Conservation (phyloP, 73 alveolate genomes). For the Stentor coeruleus region DNA sequence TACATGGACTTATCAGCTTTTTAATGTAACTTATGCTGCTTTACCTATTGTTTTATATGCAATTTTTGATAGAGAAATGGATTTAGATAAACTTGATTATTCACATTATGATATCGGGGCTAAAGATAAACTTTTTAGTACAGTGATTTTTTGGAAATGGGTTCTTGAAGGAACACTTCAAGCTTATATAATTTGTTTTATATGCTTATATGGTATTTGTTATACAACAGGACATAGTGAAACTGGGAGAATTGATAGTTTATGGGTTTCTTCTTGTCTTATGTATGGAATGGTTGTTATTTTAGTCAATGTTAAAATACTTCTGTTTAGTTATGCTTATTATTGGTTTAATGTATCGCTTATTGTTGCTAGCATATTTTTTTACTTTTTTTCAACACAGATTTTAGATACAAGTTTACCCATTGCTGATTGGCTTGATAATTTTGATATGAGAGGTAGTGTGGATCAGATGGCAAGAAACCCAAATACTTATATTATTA, state of each 20-base stretch:
- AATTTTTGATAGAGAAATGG: slow-evolving; percentile 48
- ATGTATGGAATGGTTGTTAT: slow-evolving; percentile 56
- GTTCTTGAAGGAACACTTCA: slow-evolving; percentile 29
- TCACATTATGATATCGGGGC: background rate
- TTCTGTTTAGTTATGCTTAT: slow-evolving; percentile 27
- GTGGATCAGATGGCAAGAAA: background rate
- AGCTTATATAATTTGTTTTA: slow-evolving; percentile 14
- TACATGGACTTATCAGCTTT: slow-evolving; percentile 50
- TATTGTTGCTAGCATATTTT: background rate
- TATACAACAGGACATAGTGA: background rate
- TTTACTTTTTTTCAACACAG: background rate
- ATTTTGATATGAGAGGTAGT: background rate
- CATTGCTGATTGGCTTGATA: background rate
- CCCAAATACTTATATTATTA: background rate
- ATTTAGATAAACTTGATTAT: background rate
- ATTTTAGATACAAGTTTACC: background rate
- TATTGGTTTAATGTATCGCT: background rate
- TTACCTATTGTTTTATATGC: slow-evolving; percentile 75
- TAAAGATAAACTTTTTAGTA: slow-evolving; percentile 22
- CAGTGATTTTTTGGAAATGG: slow-evolving; percentile 34
- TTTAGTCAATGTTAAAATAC: slow-evolving; percentile 56
- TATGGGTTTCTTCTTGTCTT: slow-evolving; percentile 57
- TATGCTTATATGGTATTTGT: slow-evolving; percentile 28
- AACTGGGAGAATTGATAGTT: background rate
- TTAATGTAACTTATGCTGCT: slow-evolving; percentile 63